phyloP scores from a whole-genome alignment of 257 asterid species.

The Orobanche coerulescens region DNA sequence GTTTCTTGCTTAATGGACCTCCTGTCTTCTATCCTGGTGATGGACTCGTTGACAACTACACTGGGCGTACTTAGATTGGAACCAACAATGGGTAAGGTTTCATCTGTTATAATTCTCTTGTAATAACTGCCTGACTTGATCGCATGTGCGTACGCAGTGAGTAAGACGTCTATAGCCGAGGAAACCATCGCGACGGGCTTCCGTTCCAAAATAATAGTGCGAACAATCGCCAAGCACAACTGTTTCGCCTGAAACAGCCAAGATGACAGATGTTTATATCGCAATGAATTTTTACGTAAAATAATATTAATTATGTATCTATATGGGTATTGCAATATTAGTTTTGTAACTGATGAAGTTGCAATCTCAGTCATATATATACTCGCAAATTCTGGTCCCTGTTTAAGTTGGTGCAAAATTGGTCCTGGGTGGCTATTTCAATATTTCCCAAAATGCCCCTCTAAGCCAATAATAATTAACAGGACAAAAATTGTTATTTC shows the following conservation, averaged over 20 bases:
- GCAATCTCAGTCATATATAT: no score
- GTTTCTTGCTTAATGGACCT: constrained; percentile 34
- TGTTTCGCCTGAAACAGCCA: constrained; percentile 70
- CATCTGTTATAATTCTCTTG: constrained; percentile 43
- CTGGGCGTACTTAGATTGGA: constrained; percentile 33
- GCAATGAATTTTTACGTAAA: no score
- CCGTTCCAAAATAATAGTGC: constrained; percentile 72
- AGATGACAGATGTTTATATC: constrained; percentile 9
- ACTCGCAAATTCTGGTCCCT: no score
- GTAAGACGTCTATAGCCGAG: constrained; percentile 42
- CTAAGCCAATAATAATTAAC: no score
- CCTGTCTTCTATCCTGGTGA: constrained; percentile 31
- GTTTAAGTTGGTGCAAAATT: no score
- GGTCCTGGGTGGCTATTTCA: no score
- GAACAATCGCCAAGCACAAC: constrained; percentile 54
- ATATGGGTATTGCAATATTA: no score
- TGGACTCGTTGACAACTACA: constrained; percentile 30
- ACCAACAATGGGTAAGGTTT: constrained; percentile 38
- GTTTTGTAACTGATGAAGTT: no score
- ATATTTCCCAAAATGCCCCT: no score
- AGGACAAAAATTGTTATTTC: no score
- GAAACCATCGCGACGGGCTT: constrained; percentile 66
- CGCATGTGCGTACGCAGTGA: constrained; percentile 39
- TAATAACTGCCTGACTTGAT: constrained; percentile 65
- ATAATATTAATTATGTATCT: no score